phyloP scores from a whole-genome alignment of 2,329 filamentous ascomycete genomes.

The Aspergillus jensenii region DNA sequence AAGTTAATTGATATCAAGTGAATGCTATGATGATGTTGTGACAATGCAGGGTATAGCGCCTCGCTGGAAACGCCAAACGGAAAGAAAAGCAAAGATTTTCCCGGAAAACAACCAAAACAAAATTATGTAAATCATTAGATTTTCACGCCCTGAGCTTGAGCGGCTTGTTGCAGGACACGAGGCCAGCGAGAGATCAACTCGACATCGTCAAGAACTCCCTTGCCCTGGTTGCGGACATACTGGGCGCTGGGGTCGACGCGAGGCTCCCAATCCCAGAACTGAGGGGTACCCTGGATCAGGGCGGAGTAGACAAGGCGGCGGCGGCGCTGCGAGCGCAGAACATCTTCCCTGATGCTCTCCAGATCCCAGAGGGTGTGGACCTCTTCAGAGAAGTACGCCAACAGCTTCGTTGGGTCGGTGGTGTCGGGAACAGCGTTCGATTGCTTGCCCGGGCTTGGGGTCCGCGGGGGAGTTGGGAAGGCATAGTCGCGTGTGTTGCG shows the following conservation, averaged over 20 bases:
- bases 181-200: constrained; percentile 44
- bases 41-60: constrained; percentile 31
- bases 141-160: constrained; percentile 21
- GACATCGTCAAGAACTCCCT: constrained; percentile 42
- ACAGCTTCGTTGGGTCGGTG: constrained; percentile 42
- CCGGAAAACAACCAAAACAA: background rate
- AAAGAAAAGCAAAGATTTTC: background rate
- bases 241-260: constrained; percentile 51
- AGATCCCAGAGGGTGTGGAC: constrained; percentile 78
- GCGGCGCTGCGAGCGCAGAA: constrained; percentile 74
- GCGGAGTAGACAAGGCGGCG: constrained; percentile 78
- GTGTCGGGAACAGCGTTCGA: constrained; percentile 32
- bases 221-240: constrained; percentile 68
- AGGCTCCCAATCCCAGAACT: constrained; percentile 84
- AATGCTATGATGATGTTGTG: constrained; percentile 4
- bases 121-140: constrained; percentile 7
- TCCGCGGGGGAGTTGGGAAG: constrained; percentile 39
- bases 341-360: constrained; percentile 70
- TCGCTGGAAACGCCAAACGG: constrained; percentile 22
- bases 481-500: constrained; percentile 26
- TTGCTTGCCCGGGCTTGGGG: constrained; percentile 38
- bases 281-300: constrained; percentile 71
- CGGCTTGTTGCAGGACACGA: constrained; percentile 36
- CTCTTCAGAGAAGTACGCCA: constrained; percentile 71
- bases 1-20: background rate